These are phyloP conservation scores for Debaryomyces nepalensis DNA, from an alignment of 1,139 yeast species.

Conservation along the genomic window DNA sequence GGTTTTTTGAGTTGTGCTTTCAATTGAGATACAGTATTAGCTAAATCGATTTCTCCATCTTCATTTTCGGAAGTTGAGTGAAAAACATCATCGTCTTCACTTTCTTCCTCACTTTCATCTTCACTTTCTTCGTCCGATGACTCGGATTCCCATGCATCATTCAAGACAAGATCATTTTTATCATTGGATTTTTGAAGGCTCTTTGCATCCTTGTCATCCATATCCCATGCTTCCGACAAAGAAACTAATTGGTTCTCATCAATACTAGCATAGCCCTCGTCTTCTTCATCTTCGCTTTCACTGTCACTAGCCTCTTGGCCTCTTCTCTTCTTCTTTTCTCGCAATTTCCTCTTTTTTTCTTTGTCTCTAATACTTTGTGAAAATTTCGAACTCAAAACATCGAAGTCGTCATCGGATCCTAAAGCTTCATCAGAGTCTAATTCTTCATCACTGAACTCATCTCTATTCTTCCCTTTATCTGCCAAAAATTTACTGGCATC, in stretches of 20 bases:
- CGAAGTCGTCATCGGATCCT: conserved; percentile 77
- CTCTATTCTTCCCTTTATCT: conserved; percentile 33
- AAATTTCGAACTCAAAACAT: conserved; percentile 66
- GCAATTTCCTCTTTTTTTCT: conserved; percentile 39
- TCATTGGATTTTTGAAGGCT: conserved; percentile 18
- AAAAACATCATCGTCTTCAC: conserved; percentile 31
- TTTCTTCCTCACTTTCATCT: conserved; percentile 33
- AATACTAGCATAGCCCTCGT: conserved; percentile 56
- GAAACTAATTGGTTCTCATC: conserved; percentile 80
- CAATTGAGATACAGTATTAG: conserved; percentile 37
- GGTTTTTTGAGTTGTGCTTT: conserved; percentile 37
- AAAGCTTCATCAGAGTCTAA: conserved; percentile 77
- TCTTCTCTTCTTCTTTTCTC: conserved; percentile 26
- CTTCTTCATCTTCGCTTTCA: conserved; percentile 34
- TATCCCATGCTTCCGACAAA: conserved; percentile 86
- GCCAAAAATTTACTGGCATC: conserved; percentile 45
- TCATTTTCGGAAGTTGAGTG: conserved; percentile 21
- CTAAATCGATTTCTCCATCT: conserved; percentile 39
- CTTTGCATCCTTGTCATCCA: conserved; percentile 61
- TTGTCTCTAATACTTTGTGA: conserved; percentile 70
- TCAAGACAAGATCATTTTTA: conserved; percentile 43
- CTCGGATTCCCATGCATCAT: conserved; percentile 47
- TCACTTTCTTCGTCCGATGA: conserved; percentile 25
- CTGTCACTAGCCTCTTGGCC: conserved; percentile 24
- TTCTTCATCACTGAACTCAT: conserved; percentile 63